A percentile compares a stretch with the other conserved stretches of the same genome.
phyloP scores from a whole-genome alignment of 139 green algal species.

The Pleodorina starrii region DNA sequence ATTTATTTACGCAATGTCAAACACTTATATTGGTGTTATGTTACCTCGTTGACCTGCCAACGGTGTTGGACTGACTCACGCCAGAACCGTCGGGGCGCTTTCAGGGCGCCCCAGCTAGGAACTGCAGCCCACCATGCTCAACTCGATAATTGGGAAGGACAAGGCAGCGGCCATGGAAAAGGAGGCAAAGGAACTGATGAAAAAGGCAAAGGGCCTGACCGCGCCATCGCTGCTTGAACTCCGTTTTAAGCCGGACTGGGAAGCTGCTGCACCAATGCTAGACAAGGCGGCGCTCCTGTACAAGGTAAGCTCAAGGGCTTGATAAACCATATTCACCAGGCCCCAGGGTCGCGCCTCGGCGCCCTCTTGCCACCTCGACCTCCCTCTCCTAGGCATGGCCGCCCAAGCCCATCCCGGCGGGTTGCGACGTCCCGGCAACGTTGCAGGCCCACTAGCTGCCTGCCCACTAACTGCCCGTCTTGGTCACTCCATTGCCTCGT shows the following conservation, averaged over 20 bases:
- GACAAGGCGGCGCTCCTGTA: conserved; percentile 79
- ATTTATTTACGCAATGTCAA: no score
- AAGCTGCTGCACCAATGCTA: conserved; percentile 77
- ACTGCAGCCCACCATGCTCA: neutral
- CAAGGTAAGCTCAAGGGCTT: conserved; percentile 62
- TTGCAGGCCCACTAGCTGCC: no score
- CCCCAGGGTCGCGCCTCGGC: neutral
- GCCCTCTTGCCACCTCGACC: neutral
- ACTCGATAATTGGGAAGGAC: neutral
- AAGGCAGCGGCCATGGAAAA: conserved; percentile 16
- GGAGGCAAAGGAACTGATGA: conserved; percentile 74
- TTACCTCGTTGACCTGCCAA: neutral
- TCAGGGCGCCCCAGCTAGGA: neutral
- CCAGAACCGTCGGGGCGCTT: neutral
- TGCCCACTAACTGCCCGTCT: no score
- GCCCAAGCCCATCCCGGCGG: no score
- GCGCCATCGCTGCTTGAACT: conserved; percentile 75
- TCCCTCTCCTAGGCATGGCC: neutral
- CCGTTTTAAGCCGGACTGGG: conserved; percentile 83
- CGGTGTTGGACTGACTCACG: neutral
- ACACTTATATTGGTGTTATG: no score
- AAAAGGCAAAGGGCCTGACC: conserved; percentile 75
- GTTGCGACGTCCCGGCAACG: no score
- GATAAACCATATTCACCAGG: neutral
- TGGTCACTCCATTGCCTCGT: no score